These are phyloP conservation scores for Scalesia atractyloides DNA, from an alignment of 129 eudicot genomes.

Conservation along the genomic window DNA sequence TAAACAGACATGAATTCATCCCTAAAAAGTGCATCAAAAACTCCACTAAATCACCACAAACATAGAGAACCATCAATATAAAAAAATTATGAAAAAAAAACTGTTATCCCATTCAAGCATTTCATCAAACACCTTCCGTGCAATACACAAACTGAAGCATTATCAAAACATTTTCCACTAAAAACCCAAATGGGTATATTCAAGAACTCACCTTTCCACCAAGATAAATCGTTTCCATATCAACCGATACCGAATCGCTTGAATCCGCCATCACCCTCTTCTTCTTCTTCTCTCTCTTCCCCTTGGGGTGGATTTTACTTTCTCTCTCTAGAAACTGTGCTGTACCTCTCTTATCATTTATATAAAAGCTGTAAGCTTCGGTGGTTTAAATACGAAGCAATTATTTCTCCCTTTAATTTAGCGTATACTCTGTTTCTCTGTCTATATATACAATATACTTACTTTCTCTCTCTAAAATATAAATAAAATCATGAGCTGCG, in stretches of 20 bases:
- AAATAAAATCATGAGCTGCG: too few relatives aligned
- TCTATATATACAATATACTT: not conserved
- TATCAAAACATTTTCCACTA: not conserved
- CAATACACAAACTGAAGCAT: not conserved
- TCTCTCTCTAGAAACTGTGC: conserved; percentile 30
- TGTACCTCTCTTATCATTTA: conserved; percentile 27
- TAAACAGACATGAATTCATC: conserved; percentile 19
- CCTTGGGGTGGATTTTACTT: not conserved
- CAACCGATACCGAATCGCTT: conserved; percentile 75
- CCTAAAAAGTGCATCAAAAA: conserved; percentile 29
- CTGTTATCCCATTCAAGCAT: conserved; percentile 13
- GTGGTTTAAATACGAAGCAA: conserved; percentile 79
- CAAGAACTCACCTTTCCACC: conserved; percentile 75
- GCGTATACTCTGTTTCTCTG: not conserved
- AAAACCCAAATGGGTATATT: conserved; percentile 14
- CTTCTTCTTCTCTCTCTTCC: conserved; percentile 15
- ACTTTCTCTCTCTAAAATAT: conserved; percentile 19
- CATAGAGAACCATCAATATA: not conserved
- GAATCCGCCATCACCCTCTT: conserved; percentile 74
- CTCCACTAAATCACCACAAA: not conserved
- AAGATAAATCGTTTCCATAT: conserved; percentile 86
- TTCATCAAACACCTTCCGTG: conserved; percentile 31
- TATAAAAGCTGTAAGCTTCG: conserved; percentile 34
- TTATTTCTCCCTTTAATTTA: conserved; percentile 27
- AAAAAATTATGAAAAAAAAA: not conserved